These are phyloP conservation scores for Geranomyces michiganensis DNA, from an alignment of 192 early-diverging fungal genomes.

Conservation along the genomic window DNA sequence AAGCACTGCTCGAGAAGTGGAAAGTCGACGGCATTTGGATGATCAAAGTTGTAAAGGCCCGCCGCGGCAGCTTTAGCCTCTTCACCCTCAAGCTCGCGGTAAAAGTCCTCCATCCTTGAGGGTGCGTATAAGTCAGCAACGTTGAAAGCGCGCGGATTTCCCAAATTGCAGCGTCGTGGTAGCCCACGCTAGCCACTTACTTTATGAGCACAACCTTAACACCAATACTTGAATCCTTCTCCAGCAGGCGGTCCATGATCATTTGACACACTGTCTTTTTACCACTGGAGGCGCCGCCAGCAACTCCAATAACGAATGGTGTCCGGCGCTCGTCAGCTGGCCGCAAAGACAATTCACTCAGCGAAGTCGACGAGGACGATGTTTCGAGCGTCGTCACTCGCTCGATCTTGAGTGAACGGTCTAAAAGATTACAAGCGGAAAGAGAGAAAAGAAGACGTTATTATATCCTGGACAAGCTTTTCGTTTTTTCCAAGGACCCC, in stretches of 20 bases:
- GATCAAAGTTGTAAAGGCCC: conserved; percentile 52
- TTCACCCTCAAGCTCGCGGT: conserved; percentile 33
- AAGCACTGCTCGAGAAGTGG: conserved; percentile 62
- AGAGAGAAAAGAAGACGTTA: not conserved
- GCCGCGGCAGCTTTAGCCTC: conserved; percentile 19
- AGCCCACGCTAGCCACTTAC: conserved; percentile 1
- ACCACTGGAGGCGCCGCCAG: conserved; percentile 54
- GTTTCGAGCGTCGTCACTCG: conserved; percentile 13
- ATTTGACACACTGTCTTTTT: conserved; percentile 53
- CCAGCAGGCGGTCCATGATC: conserved; percentile 37
- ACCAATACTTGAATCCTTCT: conserved; percentile 26
- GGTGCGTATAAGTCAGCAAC: not conserved
- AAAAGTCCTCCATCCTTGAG: conserved; percentile 45
- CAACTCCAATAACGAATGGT: conserved; percentile 55
- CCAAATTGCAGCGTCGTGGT: not conserved
- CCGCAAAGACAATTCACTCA: conserved; percentile 15
- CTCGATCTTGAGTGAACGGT: not conserved
- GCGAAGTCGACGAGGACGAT: conserved; percentile 23
- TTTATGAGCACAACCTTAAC: conserved; percentile 26
- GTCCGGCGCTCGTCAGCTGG: conserved; percentile 18
- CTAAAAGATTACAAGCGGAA: not conserved
- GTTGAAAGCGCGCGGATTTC: not conserved
- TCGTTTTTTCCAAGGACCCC: not conserved
- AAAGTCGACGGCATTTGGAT: conserved; percentile 77
- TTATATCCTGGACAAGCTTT: not conserved